Evolutionary conservation across 2,329 filamentous ascomycete species (phyloP).

Genomic region (Colletotrichum lupini): DNA sequence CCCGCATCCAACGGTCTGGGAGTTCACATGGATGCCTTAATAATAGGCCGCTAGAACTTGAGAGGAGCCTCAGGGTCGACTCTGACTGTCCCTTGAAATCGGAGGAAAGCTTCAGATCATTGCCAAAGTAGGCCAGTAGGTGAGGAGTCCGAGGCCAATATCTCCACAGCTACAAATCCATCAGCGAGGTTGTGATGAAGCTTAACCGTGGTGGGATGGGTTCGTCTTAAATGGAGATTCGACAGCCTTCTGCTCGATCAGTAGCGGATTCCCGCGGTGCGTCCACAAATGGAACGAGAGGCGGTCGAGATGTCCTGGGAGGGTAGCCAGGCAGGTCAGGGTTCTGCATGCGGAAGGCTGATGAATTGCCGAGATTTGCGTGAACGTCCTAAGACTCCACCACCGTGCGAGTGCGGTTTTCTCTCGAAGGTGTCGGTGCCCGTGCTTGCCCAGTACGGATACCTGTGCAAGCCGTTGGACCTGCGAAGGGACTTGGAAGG

Average conservation of each 20-base stretch:
- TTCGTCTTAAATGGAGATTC: slow-evolving; percentile 14
- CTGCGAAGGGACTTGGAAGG: no score
- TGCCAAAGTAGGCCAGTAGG: neutral
- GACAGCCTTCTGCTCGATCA: neutral
- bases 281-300: neutral
- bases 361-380: slow-evolving; percentile 32
- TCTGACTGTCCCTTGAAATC: neutral
- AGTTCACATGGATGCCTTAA: neutral
- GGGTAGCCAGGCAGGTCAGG: slow-evolving; percentile 19
- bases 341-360: slow-evolving; percentile 28
- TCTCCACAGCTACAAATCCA: slow-evolving; percentile 1
- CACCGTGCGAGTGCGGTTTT: neutral
- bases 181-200: slow-evolving; percentile 20
- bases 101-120: neutral
- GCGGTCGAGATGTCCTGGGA: neutral
- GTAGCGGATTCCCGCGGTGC: neutral
- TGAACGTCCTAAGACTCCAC: slow-evolving; percentile 11
- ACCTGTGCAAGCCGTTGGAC: neutral
- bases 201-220: slow-evolving; percentile 17
- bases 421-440: neutral
- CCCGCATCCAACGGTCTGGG: neutral
- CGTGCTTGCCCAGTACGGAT: no score
- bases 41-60: neutral
- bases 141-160: neutral
- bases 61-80: neutral